These are phyloP conservation scores for Castanospermum australe DNA, from an alignment of 306 rosid genomes.

Conservation along the genomic window DNA sequence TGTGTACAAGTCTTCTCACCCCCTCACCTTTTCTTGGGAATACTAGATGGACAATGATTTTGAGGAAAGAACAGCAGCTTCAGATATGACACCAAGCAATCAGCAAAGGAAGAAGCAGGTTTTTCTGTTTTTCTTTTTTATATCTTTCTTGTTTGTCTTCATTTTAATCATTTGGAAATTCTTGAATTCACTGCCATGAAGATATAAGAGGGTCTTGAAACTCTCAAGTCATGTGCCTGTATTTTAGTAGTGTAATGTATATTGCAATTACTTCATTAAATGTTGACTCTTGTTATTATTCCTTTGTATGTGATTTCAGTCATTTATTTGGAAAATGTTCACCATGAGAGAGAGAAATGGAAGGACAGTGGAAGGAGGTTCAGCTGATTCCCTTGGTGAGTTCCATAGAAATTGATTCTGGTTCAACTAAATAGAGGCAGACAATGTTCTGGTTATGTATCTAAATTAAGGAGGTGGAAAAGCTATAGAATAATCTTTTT, in stretches of 20 bases:
- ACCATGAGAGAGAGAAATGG: constrained; percentile 60
- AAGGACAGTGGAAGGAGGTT: constrained; percentile 30
- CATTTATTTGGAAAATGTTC: constrained; percentile 67
- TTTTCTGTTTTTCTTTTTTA: neutral
- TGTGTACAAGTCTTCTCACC: neutral
- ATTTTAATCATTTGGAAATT: neutral
- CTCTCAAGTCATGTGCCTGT: neutral
- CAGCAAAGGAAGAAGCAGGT: constrained; percentile 47
- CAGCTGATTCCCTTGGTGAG: constrained; percentile 72
- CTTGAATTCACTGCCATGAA: neutral
- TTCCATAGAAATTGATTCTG: constrained; percentile 26
- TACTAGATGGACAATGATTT: constrained; percentile 46
- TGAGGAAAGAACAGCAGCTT: constrained; percentile 24
- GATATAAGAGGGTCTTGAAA: neutral
- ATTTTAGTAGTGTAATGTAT: neutral
- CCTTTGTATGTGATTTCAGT: constrained; percentile 53
- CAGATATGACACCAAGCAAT: constrained; percentile 29
- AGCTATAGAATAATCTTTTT: constrained; percentile 16
- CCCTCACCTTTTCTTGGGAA: neutral
- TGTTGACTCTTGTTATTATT: neutral
- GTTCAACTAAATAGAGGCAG: neutral
- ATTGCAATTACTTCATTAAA: neutral
- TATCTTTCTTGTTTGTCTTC: neutral
- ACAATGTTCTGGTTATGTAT: constrained; percentile 26
- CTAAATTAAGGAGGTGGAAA: neutral